A percentile compares a stretch with the other conserved stretches of the same genome.
phyloP scores from a whole-genome alignment of 257 asterid genomes.

The Nicotiana obtusifolia region DNA sequence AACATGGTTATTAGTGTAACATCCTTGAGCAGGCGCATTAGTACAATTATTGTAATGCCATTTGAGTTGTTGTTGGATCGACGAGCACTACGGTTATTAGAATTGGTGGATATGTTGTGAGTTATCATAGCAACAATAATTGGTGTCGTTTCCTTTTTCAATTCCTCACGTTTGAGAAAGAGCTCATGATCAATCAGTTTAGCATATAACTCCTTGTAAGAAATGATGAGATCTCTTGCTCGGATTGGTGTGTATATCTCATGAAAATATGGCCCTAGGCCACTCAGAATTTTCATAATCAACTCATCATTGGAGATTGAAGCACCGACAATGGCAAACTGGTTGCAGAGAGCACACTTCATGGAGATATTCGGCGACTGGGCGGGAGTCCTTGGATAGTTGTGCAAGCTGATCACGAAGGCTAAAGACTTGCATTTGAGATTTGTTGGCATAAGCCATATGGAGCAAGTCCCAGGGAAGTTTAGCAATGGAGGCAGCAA shows the following conservation, averaged over 20 bases:
- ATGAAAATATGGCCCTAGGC: too few relatives aligned
- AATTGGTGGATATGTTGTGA: too few relatives aligned
- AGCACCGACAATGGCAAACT: neutral
- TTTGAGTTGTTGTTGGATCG: neutral
- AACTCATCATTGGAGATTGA: neutral
- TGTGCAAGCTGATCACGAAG: neutral
- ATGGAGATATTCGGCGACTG: neutral
- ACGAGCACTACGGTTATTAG: neutral
- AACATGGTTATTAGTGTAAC: neutral
- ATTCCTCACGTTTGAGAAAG: too few relatives aligned
- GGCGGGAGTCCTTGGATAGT: neutral
- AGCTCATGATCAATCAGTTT: too few relatives aligned
- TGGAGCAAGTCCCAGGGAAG: neutral
- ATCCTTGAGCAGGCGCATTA: neutral
- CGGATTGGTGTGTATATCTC: neutral
- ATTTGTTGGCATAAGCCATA: neutral
- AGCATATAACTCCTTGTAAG: too few relatives aligned
- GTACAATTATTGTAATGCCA: too few relatives aligned
- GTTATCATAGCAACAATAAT: too few relatives aligned
- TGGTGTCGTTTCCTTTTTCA: too few relatives aligned
- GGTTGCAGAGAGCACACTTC: too few relatives aligned
- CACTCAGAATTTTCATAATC: neutral
- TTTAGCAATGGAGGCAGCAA: neutral
- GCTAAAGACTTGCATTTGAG: neutral
- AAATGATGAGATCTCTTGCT: neutral